Percentiles rank a stretch among this genome's conserved stretches.
phyloP scores from a whole-genome alignment of 768 basidiomycete genomes.

The Psilocybe cubensis region DNA sequence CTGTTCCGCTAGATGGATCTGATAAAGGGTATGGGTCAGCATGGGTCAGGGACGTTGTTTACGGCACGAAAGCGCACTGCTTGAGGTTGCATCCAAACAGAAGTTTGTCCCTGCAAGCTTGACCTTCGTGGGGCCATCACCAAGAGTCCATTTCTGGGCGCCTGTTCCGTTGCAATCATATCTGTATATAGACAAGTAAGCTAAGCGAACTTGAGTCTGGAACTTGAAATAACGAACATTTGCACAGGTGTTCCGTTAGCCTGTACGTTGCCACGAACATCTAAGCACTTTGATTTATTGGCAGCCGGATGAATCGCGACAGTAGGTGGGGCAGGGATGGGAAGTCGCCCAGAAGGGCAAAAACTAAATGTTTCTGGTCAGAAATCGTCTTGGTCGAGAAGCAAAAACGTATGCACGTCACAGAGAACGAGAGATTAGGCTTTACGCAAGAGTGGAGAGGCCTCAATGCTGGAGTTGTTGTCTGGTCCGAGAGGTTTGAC shows the following conservation, averaged over 20 bases:
- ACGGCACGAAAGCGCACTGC: conserved; percentile 17
- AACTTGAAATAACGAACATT: conserved; percentile 23
- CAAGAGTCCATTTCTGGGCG: conserved; percentile 34
- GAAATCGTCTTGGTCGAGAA: not conserved
- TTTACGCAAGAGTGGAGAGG: conserved; percentile 12
- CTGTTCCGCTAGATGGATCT: conserved; percentile 33
- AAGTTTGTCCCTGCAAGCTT: conserved; percentile 33
- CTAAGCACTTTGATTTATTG: conserved; percentile 29
- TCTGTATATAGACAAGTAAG: conserved; percentile 14
- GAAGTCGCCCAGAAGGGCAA: conserved; percentile 2
- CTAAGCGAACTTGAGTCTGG: not conserved
- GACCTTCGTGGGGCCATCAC: conserved; percentile 29
- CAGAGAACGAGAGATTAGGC: conserved; percentile 11
- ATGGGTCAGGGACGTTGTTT: not conserved
- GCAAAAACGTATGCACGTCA: conserved; percentile 10
- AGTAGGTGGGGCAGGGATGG: not conserved
- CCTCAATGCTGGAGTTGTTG: conserved; percentile 1
- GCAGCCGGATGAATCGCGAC: conserved; percentile 30
- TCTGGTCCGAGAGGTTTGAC: conserved; percentile 7
- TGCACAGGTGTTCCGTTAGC: conserved; percentile 34
- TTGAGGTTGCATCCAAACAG: conserved; percentile 38
- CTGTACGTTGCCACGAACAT: conserved; percentile 29
- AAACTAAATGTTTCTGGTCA: not conserved
- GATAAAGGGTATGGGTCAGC: not conserved
- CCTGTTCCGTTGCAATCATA: conserved; percentile 35